Evolutionary conservation across 371 early-diverging fungal genomes (phyloP), one percentile per base, ranked within the genome.

Genomic region (Saksenaea vasiformis): DNA sequence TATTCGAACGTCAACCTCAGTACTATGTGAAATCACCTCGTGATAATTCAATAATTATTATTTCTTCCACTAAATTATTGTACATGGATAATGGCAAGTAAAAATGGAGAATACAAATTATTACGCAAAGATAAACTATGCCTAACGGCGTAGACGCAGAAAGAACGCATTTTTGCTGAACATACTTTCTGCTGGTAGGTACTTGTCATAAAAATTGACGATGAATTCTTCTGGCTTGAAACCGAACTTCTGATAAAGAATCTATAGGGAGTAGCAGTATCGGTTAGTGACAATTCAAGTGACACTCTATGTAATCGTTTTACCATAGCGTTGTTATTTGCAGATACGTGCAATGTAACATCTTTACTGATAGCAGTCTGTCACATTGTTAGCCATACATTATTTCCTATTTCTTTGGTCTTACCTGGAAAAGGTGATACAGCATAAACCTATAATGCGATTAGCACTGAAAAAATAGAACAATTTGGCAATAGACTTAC

Each of bases 211-310:
- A 71, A 97, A 97, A 57, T 89, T 87, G 24, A 95, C 89, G 58
- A 93, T 83, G 67, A 93, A 97, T 64, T 91, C 89, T 64, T 97
- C 97, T 1, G 95, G 92, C 71, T 97, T 97, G 76, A 97, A 97
- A 0, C 97, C 96, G 76, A 97, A 91, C 66, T 87, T 90, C 72
- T 97, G 96, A 73, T 97, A 97, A 58, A 97, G 80, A 47, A 94
- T 84, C 93, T 90, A 66, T 1, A 26, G 13, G 61, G 17, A 27
- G 31, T 31, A 31, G 31, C 31, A 37, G 15, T n/a, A 8, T 35
- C 5, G 5, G 5, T 58, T 24, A 58, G 15, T 35, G 15, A 13
- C 38, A 9, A 27, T 24, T 15, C 35, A 8, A 27, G 19, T 9
- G 17, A 54, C 11, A 24, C 27, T 19, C 41, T 7, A 31, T 15